A percentile compares a stretch with the other conserved stretches of the same genome.
Conservation (phyloP, 2,329 filamentous ascomycete species). For the Ceratocystis ficicola region DNA sequence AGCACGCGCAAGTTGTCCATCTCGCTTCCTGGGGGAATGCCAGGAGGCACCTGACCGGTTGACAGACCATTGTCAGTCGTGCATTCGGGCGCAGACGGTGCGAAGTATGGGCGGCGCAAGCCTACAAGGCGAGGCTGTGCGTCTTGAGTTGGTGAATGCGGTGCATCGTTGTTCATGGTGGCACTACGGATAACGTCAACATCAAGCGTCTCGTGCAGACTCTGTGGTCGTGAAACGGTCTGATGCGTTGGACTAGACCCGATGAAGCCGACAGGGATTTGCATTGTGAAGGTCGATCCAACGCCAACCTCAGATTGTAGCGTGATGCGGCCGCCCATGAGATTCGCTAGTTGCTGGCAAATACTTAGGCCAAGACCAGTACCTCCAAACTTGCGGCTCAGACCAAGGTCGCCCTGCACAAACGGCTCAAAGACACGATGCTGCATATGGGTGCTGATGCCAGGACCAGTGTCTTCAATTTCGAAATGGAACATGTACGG, state of each 20-base stretch:
- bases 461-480: conserved; percentile 76
- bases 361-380: conserved; percentile 83
- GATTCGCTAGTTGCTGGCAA: conserved; percentile 67
- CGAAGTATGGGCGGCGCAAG: conserved; percentile 71
- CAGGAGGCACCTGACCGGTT: conserved; percentile 26
- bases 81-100: conserved; percentile 28
- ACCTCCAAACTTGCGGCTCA: conserved; percentile 83
- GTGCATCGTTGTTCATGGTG: conserved; percentile 26
- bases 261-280: conserved; percentile 67
- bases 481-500: conserved; percentile 75
- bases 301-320: conserved; percentile 59
- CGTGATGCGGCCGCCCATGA: conserved; percentile 70
- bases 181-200: conserved; percentile 23
- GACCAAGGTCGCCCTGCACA: conserved; percentile 77
- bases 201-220: conserved; percentile 32
- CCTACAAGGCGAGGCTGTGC: conserved; percentile 69
- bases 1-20: conserved; percentile 61
- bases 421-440: conserved; percentile 86
- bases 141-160: conserved; percentile 42
- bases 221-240: conserved; percentile 37
- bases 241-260: conserved; percentile 50
- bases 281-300: conserved; percentile 72
- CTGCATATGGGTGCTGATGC: conserved; percentile 66
- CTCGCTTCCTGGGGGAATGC: conserved; percentile 45
- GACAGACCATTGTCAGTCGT: conserved; percentile 18